These are phyloP conservation scores for Lanmaoa pseudosensibilis DNA, from an alignment of 768 basidiomycete genomes.

Conservation along the genomic window DNA sequence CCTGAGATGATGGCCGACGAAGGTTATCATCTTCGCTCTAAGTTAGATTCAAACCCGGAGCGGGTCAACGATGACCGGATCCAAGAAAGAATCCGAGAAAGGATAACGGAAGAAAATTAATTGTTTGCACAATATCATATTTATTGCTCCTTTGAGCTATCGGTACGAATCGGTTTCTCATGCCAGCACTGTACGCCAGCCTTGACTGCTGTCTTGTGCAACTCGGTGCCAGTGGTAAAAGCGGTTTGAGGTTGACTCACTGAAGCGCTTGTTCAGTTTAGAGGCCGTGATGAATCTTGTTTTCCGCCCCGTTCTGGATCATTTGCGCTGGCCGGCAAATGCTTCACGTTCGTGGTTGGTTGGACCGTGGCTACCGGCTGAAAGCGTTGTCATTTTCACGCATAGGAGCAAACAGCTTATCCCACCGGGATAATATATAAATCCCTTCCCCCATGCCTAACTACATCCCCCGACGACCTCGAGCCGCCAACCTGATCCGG, in stretches of 20 bases:
- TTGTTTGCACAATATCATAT: neutral
- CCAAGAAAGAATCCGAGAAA: slow-evolving; percentile 20
- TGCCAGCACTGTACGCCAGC: slow-evolving; percentile 8
- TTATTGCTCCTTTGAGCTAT: slow-evolving; percentile 23
- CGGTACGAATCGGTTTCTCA: slow-evolving; percentile 15
- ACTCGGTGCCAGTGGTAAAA: neutral
- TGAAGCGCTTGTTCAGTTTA: slow-evolving; percentile 7
- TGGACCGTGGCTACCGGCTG: slow-evolving; percentile 25
- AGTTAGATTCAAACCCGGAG: slow-evolving; percentile 13
- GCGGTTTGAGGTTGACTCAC: slow-evolving; percentile 3
- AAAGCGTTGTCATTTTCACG: slow-evolving; percentile 20
- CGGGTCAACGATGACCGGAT: slow-evolving; percentile 1
- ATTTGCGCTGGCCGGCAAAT: neutral
- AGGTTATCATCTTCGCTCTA: slow-evolving; percentile 27
- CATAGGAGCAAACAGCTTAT: slow-evolving; percentile 16
- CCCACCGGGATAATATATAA: slow-evolving; percentile 32
- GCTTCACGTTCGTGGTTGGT: slow-evolving; percentile 12
- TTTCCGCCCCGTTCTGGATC: slow-evolving; percentile 15
- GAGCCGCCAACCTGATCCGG: slow-evolving; percentile 7
- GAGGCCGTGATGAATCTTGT: slow-evolving; percentile 19
- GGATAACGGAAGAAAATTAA: slow-evolving; percentile 1
- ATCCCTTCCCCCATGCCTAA: slow-evolving; percentile 9
- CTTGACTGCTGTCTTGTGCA: neutral
- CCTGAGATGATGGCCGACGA: slow-evolving; percentile 22
- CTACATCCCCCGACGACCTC: slow-evolving; percentile 17